phyloP scores from a whole-genome alignment of 2,329 filamentous ascomycete genomes.

The Phyllosticta capitalensis region DNA sequence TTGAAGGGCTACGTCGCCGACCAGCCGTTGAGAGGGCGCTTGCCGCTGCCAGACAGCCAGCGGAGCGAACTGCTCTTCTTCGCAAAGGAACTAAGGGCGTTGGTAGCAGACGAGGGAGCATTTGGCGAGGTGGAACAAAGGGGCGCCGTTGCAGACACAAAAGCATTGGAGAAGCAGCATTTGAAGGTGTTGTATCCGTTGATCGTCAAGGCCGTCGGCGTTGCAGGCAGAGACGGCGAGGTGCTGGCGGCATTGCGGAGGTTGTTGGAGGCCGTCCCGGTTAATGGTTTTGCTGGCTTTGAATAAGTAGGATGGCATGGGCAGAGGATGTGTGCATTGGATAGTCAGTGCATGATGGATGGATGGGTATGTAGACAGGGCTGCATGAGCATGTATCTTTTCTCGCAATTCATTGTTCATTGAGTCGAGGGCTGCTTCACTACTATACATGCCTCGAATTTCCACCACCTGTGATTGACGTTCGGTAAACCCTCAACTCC shows the following conservation, averaged over 20 bases:
- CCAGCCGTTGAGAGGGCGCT: slow-evolving; percentile 76
- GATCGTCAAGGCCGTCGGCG: slow-evolving; percentile 53
- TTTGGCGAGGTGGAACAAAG: slow-evolving; percentile 44
- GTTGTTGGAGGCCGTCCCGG: slow-evolving; percentile 33
- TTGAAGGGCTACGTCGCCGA: slow-evolving; percentile 83
- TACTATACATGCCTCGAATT: no score
- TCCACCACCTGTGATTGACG: no score
- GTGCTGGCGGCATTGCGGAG: slow-evolving; percentile 38
- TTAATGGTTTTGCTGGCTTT: slow-evolving; percentile 22
- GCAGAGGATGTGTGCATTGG: background rate
- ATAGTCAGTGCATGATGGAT: background rate
- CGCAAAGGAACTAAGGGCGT: slow-evolving; percentile 53
- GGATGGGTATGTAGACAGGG: background rate
- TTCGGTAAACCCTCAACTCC: no score
- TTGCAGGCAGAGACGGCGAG: slow-evolving; percentile 47
- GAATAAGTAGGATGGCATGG: background rate
- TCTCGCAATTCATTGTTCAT: no score
- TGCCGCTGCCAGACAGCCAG: slow-evolving; percentile 79
- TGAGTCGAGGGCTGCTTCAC: no score
- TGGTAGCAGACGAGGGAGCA: slow-evolving; percentile 61
- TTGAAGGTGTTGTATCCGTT: slow-evolving; percentile 73
- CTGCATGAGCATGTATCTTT: no score
- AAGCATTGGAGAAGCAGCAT: slow-evolving; percentile 51
- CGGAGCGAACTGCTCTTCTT: slow-evolving; percentile 68
- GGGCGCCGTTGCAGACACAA: slow-evolving; percentile 25